Conservation (phyloP, 2,329 filamentous ascomycete genomes). For the Clonostachys rhizophaga region DNA sequence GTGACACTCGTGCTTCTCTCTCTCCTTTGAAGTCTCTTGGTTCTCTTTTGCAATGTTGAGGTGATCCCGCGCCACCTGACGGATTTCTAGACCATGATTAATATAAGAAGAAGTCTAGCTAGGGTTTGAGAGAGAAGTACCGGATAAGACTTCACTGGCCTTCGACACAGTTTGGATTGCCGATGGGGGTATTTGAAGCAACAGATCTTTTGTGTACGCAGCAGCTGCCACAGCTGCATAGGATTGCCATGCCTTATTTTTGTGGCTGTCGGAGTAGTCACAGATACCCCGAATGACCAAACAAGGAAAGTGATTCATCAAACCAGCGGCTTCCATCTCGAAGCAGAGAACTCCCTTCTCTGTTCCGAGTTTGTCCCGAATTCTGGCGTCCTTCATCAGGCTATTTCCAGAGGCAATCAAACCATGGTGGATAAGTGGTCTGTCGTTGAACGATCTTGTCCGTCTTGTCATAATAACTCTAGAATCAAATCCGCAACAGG, state of each 20-base stretch:
- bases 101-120: background rate
- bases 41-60: background rate
- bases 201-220: conserved; percentile 7
- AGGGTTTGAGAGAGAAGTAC: background rate
- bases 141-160: background rate
- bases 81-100: background rate
- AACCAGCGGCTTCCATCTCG: conserved; percentile 5
- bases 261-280: conserved; percentile 25
- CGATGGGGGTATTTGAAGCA: background rate
- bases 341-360: conserved; percentile 8
- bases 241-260: conserved; percentile 6
- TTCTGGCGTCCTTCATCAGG: conserved; percentile 9
- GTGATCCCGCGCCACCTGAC: background rate
- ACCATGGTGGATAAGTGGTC: conserved; percentile 8
- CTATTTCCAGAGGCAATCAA: conserved; percentile 4
- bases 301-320: conserved; percentile 13
- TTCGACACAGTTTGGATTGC: background rate
- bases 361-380: conserved; percentile 12
- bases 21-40: conserved; percentile 14
- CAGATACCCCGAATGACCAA: conserved; percentile 26
- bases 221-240: conserved; percentile 16
- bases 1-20: conserved; percentile 18
- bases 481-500: too few species aligned
- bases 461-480: too few species aligned
- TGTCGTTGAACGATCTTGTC: background rate